Evolutionary conservation across 164 flowering plant genomes (phyloP).

Genomic region (Amborella trichopoda): DNA sequence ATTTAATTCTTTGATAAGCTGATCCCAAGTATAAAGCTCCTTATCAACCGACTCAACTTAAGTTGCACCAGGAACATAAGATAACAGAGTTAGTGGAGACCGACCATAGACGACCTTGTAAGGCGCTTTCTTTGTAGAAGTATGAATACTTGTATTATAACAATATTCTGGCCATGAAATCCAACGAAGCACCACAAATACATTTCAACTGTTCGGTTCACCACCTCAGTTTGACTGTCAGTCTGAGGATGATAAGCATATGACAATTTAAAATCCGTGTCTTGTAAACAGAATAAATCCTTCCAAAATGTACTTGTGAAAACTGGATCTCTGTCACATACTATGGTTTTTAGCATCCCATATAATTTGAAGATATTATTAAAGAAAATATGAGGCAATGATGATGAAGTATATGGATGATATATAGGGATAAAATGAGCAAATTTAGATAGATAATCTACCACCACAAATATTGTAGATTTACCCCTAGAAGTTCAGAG

Average conservation of each 20-base stretch:
- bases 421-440: neutral
- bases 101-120: neutral
- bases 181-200: no score
- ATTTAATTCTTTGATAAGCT: no score
- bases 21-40: neutral
- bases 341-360: neutral
- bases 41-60: neutral
- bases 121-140: neutral
- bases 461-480: neutral
- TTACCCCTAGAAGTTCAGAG: neutral
- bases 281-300: neutral
- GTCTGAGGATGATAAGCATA: neutral
- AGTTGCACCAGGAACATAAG: neutral
- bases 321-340: neutral
- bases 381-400: neutral
- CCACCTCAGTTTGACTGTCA: no score
- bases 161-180: neutral
- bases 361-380: neutral
- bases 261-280: neutral
- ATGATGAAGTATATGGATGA: neutral
- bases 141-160: neutral
- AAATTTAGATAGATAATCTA: neutral
- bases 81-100: neutral
- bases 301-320: neutral
- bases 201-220: no score